Conservation (phyloP, 257 asterid species). For the Anisodus acutangulus region DNA sequence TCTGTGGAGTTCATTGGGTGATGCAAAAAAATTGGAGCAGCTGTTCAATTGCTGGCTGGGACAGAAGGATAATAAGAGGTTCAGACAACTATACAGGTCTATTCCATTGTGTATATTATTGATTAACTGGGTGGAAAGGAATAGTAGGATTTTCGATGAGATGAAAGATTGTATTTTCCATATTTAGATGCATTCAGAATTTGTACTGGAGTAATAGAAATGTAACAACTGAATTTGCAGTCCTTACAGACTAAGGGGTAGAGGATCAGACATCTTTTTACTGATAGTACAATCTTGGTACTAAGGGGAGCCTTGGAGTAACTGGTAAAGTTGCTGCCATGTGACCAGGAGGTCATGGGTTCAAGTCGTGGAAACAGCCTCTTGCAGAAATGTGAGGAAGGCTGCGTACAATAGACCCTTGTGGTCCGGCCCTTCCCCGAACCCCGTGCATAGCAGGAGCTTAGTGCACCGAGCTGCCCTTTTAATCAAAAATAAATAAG, state of each 20-base stretch:
- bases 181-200: constrained; percentile 16
- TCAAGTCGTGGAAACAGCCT: no score
- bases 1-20: background rate
- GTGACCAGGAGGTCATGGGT: no score
- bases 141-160: constrained; percentile 10
- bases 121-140: background rate
- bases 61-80: background rate
- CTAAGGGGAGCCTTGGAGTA: no score
- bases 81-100: background rate
- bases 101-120: background rate
- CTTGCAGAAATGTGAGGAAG: no score
- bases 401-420: no score
- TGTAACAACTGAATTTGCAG: background rate
- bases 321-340: no score
- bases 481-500: background rate
- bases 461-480: no score
- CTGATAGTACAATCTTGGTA: constrained; percentile 10
- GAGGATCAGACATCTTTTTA: constrained; percentile 1
- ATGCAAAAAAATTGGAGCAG: background rate
- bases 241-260: background rate
- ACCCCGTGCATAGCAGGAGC: no score
- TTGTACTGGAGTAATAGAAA: background rate
- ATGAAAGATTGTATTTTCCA: background rate
- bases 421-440: no score
- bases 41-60: background rate